Evolutionary conservation across 108 stramenopile genomes (phyloP).

Genomic region (Cyclotella choctawhatcheeana): DNA sequence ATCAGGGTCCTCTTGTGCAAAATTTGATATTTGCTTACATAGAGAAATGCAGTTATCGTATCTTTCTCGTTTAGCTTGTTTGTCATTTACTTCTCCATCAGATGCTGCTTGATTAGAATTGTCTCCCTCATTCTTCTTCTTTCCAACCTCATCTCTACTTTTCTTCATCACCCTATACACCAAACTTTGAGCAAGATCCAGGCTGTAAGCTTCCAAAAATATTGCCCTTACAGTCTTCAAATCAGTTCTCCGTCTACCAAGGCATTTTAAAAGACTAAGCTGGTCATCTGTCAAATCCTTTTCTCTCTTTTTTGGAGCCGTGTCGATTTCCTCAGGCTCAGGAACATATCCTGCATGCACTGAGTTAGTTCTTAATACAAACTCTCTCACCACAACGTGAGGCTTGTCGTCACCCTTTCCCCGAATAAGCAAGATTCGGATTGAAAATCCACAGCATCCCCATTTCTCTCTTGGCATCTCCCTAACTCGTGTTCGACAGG

Average conservation of each 20-base stretch:
- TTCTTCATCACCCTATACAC: neutral
- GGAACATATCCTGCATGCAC: neutral
- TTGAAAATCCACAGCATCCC: conserved; percentile 9
- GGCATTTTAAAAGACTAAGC: neutral
- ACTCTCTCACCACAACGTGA: neutral
- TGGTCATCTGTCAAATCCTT: conserved; percentile 7
- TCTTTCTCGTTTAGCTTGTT: neutral
- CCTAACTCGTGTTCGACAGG: neutral
- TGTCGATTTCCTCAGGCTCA: neutral
- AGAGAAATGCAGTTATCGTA: neutral
- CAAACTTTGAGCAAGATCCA: neutral
- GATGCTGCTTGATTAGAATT: neutral
- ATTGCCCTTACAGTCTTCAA: neutral
- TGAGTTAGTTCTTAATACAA: conserved; percentile 2
- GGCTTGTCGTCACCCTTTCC: neutral
- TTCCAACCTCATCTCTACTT: neutral
- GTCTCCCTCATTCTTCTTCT: neutral
- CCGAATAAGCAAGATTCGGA: neutral
- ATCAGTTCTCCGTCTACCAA: conserved; percentile 3
- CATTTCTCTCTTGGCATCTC: neutral
- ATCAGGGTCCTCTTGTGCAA: neutral
- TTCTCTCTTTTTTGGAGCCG: neutral
- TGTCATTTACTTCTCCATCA: neutral
- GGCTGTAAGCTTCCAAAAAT: neutral
- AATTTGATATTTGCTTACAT: neutral